A percentile compares a stretch with the other conserved stretches of the same genome.
phyloP scores from a whole-genome alignment of 257 asterid genomes.

The Dorcoceras hygrometricum region DNA sequence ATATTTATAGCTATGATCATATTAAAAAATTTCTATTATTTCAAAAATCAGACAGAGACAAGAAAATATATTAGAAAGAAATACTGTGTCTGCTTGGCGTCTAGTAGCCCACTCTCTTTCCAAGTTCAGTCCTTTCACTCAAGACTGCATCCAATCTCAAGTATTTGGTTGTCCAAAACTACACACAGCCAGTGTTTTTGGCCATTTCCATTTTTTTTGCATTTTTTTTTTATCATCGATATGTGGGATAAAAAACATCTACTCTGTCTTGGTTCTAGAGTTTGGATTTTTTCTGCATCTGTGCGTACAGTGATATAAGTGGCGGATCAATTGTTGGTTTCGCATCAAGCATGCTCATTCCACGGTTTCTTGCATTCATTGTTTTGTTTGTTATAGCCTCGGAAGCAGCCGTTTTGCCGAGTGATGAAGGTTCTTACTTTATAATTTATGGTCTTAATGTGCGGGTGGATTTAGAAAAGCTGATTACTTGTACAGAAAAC shows the following conservation, averaged over 20 bases:
- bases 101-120: too few species aligned
- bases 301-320: not conserved
- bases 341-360: constrained; percentile 18
- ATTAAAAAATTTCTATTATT: too few species aligned
- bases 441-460: not conserved
- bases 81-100: too few species aligned
- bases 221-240: too few species aligned
- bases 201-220: too few species aligned
- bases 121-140: too few species aligned
- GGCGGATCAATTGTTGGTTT: not conserved
- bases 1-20: too few species aligned
- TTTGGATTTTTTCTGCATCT: too few species aligned
- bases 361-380: constrained; percentile 27
- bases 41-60: too few species aligned
- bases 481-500: not conserved
- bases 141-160: too few species aligned
- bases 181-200: too few species aligned
- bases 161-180: not conserved
- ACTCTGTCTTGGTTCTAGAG: not conserved
- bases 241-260: not conserved
- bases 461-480: not conserved
- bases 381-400: constrained; percentile 25
- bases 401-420: constrained; percentile 37
- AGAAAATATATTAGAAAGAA: too few species aligned
- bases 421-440: constrained; percentile 32